phyloP scores from a whole-genome alignment of 345 rosid genomes.

The Arabidopsis thaliana region DNA sequence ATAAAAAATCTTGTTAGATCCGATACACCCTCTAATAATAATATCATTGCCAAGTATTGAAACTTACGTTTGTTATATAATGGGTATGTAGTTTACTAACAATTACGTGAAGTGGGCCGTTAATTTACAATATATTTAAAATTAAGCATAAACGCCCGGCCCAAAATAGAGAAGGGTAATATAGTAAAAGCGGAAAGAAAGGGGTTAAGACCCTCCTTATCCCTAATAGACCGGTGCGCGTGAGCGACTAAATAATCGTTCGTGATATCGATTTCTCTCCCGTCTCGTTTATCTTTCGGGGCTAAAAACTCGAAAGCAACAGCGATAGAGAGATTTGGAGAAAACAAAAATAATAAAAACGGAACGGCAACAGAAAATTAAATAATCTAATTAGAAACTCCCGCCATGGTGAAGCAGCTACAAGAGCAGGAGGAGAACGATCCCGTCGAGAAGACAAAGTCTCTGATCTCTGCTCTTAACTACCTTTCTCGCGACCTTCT shows the following conservation, averaged over 20 bases:
- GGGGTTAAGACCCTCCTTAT: neutral
- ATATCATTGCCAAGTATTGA: too few relatives aligned
- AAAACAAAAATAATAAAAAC: neutral
- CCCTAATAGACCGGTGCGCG: conserved; percentile 6
- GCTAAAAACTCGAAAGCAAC: neutral
- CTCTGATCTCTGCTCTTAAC: conserved; percentile 77
- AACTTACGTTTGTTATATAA: too few relatives aligned
- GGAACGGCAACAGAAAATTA: neutral
- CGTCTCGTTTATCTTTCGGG: conserved; percentile 3
- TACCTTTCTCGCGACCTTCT: conserved; percentile 84
- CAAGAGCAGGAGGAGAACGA: conserved; percentile 44
- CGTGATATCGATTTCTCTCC: neutral
- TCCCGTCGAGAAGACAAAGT: conserved; percentile 55
- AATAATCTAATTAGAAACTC: conserved; percentile 32
- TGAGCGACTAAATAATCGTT: neutral
- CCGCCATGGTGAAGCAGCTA: conserved; percentile 67
- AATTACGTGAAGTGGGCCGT: neutral
- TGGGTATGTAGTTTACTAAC: too few relatives aligned
- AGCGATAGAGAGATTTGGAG: neutral
- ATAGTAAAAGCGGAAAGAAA: neutral
- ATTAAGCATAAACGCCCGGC: neutral
- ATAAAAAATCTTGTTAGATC: too few relatives aligned
- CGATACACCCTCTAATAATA: too few relatives aligned
- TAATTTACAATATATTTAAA: neutral
- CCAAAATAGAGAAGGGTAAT: neutral